Percentiles rank a stretch among this genome's conserved stretches.
phyloP scores from a whole-genome alignment of 202 grass and related monocot genomes.

The Schoenoplectus tabernaemontani region DNA sequence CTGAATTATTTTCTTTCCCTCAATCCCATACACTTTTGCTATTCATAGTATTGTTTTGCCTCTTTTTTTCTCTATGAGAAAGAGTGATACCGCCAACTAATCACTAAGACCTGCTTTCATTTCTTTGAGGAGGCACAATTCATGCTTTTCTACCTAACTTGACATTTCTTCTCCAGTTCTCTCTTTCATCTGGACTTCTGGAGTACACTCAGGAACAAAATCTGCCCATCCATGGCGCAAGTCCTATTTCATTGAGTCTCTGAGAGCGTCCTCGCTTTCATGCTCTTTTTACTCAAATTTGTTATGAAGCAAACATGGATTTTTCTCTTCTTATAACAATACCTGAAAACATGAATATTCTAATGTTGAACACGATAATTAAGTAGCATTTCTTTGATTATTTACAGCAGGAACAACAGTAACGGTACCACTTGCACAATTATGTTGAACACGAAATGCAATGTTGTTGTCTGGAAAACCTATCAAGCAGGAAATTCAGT shows the following conservation, averaged over 20 bases:
- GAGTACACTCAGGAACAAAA: neutral
- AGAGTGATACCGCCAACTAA: neutral
- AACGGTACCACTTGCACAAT: neutral
- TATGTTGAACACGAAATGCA: neutral
- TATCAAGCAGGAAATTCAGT: neutral
- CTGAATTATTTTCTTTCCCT: neutral
- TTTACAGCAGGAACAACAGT: too few species aligned
- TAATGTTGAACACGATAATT: neutral
- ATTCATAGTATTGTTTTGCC: neutral
- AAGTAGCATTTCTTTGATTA: neutral
- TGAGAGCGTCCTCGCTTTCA: neutral
- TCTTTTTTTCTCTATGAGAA: neutral
- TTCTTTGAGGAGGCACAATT: neutral
- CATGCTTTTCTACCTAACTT: neutral
- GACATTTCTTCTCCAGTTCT: neutral
- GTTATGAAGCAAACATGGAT: neutral
- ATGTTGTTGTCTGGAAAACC: neutral
- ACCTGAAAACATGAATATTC: neutral
- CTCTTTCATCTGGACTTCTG: neutral
- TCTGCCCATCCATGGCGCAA: neutral
- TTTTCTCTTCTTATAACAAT: neutral
- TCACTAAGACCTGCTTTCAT: neutral
- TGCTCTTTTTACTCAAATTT: neutral
- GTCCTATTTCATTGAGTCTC: neutral
- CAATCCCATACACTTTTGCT: neutral